Base-by-base conservation (phyloP, 345 rosid genomes). In the Punica granatum region DNA sequence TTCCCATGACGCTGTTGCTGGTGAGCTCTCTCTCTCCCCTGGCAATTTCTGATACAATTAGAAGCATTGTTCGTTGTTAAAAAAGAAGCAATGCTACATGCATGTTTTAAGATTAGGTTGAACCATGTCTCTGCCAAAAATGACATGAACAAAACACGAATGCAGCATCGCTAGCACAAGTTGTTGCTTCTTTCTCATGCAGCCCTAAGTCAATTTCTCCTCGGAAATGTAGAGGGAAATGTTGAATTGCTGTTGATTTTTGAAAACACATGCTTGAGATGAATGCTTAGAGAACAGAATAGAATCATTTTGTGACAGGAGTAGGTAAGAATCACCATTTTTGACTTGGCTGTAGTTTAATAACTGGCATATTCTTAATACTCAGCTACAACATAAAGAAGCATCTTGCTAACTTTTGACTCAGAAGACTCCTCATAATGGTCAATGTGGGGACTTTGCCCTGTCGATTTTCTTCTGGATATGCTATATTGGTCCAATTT, bases 1-100 rank as follows among this genome's bases (percentile, higher is more conserved):
- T 0, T 90, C 95, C 9, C 91, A 85, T 18, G 95, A 89, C 25
- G 96, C 92, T 12, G 91, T 93, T 54, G 95, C 91, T 43, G 99
- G 99, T 93, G 84, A 69, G 30, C 53, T 37, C 63, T 62, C 58
- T 37, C 30, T 62, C 61, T n/a, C 35, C 18, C 51, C 51, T 41
- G 4, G 3, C 16, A 46, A 46, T 46, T 16, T 46, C 3, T 19
- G 53, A 18, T 3, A 19, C 23, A 16, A 18, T 4, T 1, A 37
- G 30, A 25, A 35, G 56, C 46, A 1, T 23, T 34, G 63, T n/a
- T n/a, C n/a, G n/a, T n/a, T n/a, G n/a, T 0, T 35, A 28, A 54
- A 18, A 67, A 23, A 15, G 26, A 35, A n/a, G 28, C 32, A 60
- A 48, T 8, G 58, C 30, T 51, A 51, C 21, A n/a, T 6, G 1